These are phyloP conservation scores for Venturia effusa DNA, from an alignment of 2,329 filamentous ascomycete genomes.

Conservation along the genomic window DNA sequence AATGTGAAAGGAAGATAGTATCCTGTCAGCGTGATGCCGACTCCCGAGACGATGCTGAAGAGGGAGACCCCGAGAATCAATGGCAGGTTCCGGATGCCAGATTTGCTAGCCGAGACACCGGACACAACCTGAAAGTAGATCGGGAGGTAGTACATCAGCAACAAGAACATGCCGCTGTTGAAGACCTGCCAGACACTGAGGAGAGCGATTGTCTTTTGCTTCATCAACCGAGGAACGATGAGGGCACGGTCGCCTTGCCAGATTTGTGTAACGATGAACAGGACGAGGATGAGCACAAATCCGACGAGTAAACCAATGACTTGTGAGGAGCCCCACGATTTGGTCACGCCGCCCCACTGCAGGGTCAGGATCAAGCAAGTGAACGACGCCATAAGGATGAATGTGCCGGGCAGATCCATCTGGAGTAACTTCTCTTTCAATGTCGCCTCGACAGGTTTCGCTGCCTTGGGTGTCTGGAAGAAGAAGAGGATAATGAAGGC, in stretches of 20 bases:
- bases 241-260: constrained; percentile 31
- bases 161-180: constrained; percentile 24
- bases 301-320: constrained; percentile 38
- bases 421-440: constrained; percentile 27
- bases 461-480: constrained; percentile 23
- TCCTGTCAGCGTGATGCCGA: constrained; percentile 20
- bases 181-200: constrained; percentile 27
- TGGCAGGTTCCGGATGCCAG: constrained; percentile 33
- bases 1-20: constrained; percentile 25
- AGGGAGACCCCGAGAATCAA: constrained; percentile 25
- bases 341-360: constrained; percentile 30
- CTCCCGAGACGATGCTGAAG: constrained; percentile 18
- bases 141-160: constrained; percentile 33
- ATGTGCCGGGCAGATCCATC: constrained; percentile 34
- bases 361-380: constrained; percentile 35
- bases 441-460: constrained; percentile 16
- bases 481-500: constrained; percentile 27
- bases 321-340: constrained; percentile 21
- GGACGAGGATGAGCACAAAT: constrained; percentile 15
- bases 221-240: constrained; percentile 28
- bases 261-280: constrained; percentile 27
- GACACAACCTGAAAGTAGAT: constrained; percentile 38
- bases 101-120: constrained; percentile 22
- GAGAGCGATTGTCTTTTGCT: constrained; percentile 26
- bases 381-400: constrained; percentile 29